Percentiles rank a stretch among this genome's conserved stretches.
Conservation (phyloP, 495 filamentous ascomycete genomes). For the Penicillium herquei region DNA sequence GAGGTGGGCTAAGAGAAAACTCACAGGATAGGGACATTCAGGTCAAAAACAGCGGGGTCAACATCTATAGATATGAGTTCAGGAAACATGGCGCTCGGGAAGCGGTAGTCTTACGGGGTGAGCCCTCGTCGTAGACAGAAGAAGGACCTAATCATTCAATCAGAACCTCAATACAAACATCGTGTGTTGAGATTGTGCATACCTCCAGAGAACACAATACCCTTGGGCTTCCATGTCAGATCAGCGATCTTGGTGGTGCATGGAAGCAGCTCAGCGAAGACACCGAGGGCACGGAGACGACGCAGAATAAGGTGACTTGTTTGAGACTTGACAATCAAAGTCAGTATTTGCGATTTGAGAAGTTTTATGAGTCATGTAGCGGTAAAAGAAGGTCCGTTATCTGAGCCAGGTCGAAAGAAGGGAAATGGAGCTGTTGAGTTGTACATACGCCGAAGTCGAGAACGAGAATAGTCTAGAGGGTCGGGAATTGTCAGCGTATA, state of each 20-base stretch:
- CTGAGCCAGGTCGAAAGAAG: constrained; percentile 6
- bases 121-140: constrained; percentile 24
- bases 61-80: constrained; percentile 20
- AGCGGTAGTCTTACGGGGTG: constrained; percentile 16
- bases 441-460: constrained; percentile 17
- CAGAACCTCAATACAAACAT: constrained; percentile 1
- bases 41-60: constrained; percentile 26
- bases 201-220: constrained; percentile 25
- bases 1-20: background rate
- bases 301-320: constrained; percentile 67
- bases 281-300: constrained; percentile 73
- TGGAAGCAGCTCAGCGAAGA: constrained; percentile 90
- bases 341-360: constrained; percentile 6
- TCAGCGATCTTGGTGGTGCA: constrained; percentile 85
- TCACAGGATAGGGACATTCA: constrained; percentile 23
- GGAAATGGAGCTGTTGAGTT: background rate
- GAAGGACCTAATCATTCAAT: constrained; percentile 16
- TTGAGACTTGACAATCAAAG: constrained; percentile 8
- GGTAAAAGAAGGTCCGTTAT: constrained; percentile 7
- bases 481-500: constrained; percentile 8
- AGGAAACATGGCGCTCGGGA: constrained; percentile 1
- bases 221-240: constrained; percentile 73
- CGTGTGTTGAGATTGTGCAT: background rate
- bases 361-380: constrained; percentile 1
- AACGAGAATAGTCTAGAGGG: constrained; percentile 15